Conservation (phyloP, 305 asterid genomes). For the Lippia alba region DNA sequence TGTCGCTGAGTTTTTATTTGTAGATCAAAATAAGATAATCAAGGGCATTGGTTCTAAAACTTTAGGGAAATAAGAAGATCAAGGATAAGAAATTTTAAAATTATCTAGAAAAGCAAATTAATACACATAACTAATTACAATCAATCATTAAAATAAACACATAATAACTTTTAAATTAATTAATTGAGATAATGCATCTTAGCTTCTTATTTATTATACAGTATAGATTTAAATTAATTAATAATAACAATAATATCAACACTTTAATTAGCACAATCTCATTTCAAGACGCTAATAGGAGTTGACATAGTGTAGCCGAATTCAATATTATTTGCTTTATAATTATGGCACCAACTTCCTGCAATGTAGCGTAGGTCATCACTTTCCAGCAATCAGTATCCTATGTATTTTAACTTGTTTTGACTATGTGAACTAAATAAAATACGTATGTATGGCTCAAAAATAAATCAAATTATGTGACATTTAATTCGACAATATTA, state of each 20-base stretch:
- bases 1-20: too few species aligned
- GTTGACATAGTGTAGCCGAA: background rate
- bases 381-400: constrained; percentile 15
- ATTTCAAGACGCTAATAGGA: background rate
- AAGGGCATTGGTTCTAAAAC: too few species aligned
- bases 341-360: constrained; percentile 4
- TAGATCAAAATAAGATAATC: too few species aligned
- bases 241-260: too few species aligned
- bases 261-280: background rate
- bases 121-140: too few species aligned
- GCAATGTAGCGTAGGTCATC: background rate
- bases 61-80: too few species aligned
- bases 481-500: too few species aligned
- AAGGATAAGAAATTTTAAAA: too few species aligned
- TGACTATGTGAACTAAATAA: background rate
- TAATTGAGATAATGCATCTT: background rate
- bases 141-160: too few species aligned
- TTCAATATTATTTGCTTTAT: constrained; percentile 1
- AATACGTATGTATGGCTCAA: background rate
- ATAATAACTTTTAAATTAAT: background rate
- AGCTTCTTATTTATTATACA: background rate
- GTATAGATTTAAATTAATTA: background rate
- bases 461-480: too few species aligned
- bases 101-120: too few species aligned
- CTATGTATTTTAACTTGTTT: background rate